A percentile compares a stretch with the other conserved stretches of the same genome.
Conservation (phyloP, 208 protist species). For the Trypanosoma theileri region DNA sequence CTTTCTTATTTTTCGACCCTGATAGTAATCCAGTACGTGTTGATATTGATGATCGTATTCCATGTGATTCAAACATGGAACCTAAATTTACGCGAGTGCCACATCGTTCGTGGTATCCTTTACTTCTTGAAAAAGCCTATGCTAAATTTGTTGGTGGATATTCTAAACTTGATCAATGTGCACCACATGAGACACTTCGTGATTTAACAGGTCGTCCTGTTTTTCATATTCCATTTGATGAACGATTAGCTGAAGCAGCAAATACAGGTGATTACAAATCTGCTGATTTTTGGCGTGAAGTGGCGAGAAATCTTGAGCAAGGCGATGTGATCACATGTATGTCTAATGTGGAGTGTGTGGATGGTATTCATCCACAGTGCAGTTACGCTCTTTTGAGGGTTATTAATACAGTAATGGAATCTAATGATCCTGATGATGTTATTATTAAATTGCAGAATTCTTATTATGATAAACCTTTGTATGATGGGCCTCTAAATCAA, state of each 20-base stretch:
- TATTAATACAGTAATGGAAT: constrained; percentile 18
- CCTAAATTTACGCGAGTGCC: constrained; percentile 70
- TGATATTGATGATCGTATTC: constrained; percentile 84
- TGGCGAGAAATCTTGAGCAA: constrained; percentile 53
- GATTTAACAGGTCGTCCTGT: constrained; percentile 88
- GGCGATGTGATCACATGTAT: constrained; percentile 81
- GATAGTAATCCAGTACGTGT: constrained; percentile 81
- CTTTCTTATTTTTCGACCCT: constrained; percentile 83
- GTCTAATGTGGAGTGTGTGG: constrained; percentile 44
- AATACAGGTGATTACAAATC: constrained; percentile 63
- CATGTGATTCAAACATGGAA: constrained; percentile 41
- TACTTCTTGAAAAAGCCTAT: constrained; percentile 91
- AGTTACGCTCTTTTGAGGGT: constrained; percentile 76
- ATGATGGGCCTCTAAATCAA: constrained; percentile 45
- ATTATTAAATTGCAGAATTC: constrained; percentile 78
- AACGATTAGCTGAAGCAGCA: constrained; percentile 66
- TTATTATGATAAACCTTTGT: constrained; percentile 60
- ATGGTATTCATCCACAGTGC: constrained; percentile 82
- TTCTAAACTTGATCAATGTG: constrained; percentile 76
- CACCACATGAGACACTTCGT: constrained; percentile 81
- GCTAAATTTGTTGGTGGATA: constrained; percentile 91
- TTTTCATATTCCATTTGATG: constrained; percentile 67
- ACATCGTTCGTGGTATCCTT: constrained; percentile 63
- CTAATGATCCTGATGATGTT: constrained; percentile 50
- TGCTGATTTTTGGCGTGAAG: constrained; percentile 67